A percentile compares a stretch with the other conserved stretches of the same genome.
Evolutionary conservation across 2,329 filamentous ascomycete genomes (phyloP).

Genomic region (Didymosphaeria variabile): DNA sequence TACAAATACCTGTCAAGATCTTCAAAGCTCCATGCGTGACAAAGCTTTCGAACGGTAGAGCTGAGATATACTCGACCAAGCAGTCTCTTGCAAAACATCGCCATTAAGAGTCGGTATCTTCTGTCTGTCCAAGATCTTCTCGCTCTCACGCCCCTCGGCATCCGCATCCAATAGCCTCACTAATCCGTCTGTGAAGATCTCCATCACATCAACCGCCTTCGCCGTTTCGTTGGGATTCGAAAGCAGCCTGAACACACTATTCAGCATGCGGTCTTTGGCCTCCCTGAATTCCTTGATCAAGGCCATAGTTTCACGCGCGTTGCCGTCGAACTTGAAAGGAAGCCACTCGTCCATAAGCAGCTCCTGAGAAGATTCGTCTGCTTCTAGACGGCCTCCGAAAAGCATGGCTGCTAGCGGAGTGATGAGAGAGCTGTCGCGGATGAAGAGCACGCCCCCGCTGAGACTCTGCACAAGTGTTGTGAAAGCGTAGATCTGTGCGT

Average conservation of each 20-base stretch:
- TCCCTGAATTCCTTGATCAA: background rate
- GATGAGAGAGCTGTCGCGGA: constrained; percentile 14
- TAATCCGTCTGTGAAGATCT: background rate
- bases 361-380: background rate
- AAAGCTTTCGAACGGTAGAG: background rate
- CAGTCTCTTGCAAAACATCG: background rate
- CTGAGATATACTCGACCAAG: background rate
- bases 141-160: background rate
- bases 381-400: constrained; percentile 12
- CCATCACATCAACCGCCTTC: background rate
- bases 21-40: background rate
- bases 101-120: background rate
- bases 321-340: background rate
- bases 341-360: constrained; percentile 12
- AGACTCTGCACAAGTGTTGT: constrained; percentile 2
- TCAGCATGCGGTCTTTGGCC: constrained; percentile 2
- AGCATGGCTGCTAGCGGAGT: constrained; percentile 7
- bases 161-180: background rate
- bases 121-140: background rate
- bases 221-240: background rate
- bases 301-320: background rate
- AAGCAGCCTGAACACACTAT: constrained; percentile 4
- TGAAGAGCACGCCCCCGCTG: background rate
- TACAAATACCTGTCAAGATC: background rate
- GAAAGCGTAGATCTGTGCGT: constrained; percentile 1